Evolutionary conservation across 2,329 filamentous ascomycete species (phyloP).

Genomic region (Apiospora marii): DNA sequence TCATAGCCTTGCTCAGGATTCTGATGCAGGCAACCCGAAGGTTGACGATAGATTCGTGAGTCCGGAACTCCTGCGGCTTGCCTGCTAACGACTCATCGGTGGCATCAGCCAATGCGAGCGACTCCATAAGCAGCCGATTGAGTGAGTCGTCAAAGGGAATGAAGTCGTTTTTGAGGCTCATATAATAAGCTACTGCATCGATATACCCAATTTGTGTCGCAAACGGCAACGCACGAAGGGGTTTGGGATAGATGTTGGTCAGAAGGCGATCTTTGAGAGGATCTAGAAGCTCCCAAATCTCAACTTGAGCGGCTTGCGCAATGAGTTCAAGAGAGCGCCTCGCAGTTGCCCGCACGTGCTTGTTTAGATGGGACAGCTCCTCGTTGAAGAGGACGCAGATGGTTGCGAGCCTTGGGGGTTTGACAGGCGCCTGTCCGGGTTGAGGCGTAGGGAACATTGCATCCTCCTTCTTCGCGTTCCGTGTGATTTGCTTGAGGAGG

Average conservation of each 20-base stretch:
- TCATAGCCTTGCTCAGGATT: constrained; percentile 91
- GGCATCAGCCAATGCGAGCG: constrained; percentile 90
- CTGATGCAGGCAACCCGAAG: constrained; percentile 93
- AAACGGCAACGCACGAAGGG: constrained; percentile 90
- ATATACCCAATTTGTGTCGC: constrained; percentile 97
- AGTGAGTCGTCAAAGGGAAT: constrained; percentile 92
- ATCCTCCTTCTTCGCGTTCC: constrained; percentile 82
- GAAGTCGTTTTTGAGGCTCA: constrained; percentile 88
- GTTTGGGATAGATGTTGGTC: constrained; percentile 94
- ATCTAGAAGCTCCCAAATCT: constrained; percentile 87
- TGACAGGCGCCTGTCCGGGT: constrained; percentile 55
- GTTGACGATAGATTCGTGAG: constrained; percentile 92
- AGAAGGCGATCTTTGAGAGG: constrained; percentile 90
- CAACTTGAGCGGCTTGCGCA: constrained; percentile 76
- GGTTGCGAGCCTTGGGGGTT: constrained; percentile 70
- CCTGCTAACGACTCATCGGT: constrained; percentile 90
- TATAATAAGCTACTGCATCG: constrained; percentile 94
- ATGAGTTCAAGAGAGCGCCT: constrained; percentile 83
- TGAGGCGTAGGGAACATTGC: constrained; percentile 52
- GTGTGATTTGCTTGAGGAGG: constrained; percentile 80
- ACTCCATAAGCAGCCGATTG: constrained; percentile 90
- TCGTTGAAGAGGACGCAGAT: constrained; percentile 87
- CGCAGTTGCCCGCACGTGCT: constrained; percentile 88
- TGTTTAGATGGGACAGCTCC: constrained; percentile 95
- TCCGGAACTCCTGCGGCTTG: constrained; percentile 94